These are phyloP conservation scores for Akanthomyces uredinophilus DNA, from an alignment of 2,329 filamentous ascomycete genomes.

Conservation along the genomic window DNA sequence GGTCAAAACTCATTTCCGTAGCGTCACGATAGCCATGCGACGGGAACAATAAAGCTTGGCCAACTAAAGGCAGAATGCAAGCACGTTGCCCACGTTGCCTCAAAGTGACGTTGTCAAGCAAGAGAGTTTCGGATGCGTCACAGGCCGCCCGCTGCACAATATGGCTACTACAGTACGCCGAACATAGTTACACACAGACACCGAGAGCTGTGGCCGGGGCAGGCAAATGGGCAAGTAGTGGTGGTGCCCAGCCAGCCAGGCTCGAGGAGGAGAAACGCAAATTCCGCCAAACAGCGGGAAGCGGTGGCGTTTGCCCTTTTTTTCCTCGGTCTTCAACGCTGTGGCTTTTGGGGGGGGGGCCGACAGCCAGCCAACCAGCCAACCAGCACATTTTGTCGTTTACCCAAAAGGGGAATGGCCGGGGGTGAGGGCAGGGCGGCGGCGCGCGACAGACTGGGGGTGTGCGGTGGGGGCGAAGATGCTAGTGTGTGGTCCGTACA, in stretches of 20 bases:
- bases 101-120: background rate
- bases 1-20: background rate
- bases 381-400: background rate
- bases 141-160: background rate
- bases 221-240: background rate
- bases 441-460: background rate
- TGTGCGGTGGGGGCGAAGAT: slow-evolving; percentile 2
- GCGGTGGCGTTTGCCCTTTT: background rate
- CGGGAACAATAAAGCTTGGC: background rate
- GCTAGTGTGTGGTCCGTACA: background rate
- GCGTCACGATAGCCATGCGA: background rate
- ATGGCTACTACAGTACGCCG: background rate
- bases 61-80: background rate
- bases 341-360: background rate
- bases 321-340: background rate
- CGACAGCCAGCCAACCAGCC: no score
- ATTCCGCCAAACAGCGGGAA: slow-evolving; percentile 11
- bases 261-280: slow-evolving; percentile 4
- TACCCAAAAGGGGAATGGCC: slow-evolving; percentile 2
- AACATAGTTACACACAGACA: background rate
- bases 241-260: background rate
- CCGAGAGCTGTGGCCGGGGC: background rate
- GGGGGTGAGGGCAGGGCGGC: background rate
- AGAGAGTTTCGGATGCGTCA: background rate
- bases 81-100: background rate